Evolutionary conservation across 305 asterid species (phyloP).

Genomic region (Andrographis paniculata): DNA sequence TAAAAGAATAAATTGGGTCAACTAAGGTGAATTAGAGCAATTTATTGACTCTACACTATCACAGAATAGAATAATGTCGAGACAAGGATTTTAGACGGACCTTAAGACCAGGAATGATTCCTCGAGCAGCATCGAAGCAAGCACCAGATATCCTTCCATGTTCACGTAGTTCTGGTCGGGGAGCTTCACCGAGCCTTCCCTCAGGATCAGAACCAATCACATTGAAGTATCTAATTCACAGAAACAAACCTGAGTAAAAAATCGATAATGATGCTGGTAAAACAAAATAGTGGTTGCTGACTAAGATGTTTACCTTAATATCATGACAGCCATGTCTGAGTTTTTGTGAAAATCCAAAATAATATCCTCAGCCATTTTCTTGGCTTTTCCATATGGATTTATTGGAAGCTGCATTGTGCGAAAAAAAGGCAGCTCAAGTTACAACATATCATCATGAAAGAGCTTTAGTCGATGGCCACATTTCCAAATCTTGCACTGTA

Average conservation of each 20-base stretch:
- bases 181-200: conserved; percentile 98
- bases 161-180: conserved; percentile 88
- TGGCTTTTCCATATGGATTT: conserved; percentile 97
- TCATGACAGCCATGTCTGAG: conserved; percentile 92
- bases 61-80: too few relatives aligned
- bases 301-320: conserved; percentile 49
- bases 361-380: conserved; percentile 97
- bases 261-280: too few relatives aligned
- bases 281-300: not conserved
- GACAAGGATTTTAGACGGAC: too few relatives aligned
- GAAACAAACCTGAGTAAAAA: not conserved
- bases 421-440: conserved; percentile 18
- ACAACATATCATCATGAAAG: conserved; percentile 7
- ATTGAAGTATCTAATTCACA: conserved; percentile 70
- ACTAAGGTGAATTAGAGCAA: not conserved
- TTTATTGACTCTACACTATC: too few relatives aligned
- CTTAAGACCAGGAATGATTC: conserved; percentile 80
- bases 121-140: conserved; percentile 97
- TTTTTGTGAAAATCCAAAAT: conserved; percentile 83
- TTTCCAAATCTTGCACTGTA: not conserved
- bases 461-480: not conserved
- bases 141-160: conserved; percentile 98
- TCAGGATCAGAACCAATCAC: conserved; percentile 99
- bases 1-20: too few relatives aligned
- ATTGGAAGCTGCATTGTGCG: conserved; percentile 56